Evolutionary conservation across 2,329 filamentous ascomycete genomes (phyloP), one percentile per base, ranked within the genome.

Genomic region (Alternaria brassicae): DNA sequence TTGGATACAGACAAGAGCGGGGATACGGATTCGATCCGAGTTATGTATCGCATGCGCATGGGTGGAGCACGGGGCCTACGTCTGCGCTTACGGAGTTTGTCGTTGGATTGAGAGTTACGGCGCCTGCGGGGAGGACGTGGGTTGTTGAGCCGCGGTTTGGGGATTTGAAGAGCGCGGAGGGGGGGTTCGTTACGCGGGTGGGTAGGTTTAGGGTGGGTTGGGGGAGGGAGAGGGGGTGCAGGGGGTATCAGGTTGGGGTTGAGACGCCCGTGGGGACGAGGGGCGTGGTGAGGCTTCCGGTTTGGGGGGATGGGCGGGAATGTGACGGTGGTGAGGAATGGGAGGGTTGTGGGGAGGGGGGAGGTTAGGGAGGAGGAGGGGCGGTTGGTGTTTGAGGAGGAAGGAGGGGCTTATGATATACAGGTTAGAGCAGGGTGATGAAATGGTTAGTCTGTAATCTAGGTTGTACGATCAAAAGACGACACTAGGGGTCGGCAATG

Each of bases 11-110:
- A 3, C 67, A 67, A 3, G 62, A 64, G 19, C 59, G 71, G 1
- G 75, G 73, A 2, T 79, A 79, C 52, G 69, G 59, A 1, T 67
- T 68, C 44, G 76, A 79, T 44, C 65, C 75, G 0, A 64, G 70
- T 10, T 76, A 76, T 56, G 74, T 76, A 7, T 72, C 66, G n/a
- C 71, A 77, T 37, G 69, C 71, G 4, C 77, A 79, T 56, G 74
- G 76, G 0, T 79, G 77, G 78, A 67, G 65, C 17, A 67, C 72
- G 1, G 77, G 74, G 23, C 67, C 67, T 2, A 68, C 60, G 5
- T 47, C 44, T 8, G 63, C 60, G 34, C 44, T 69, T 3, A 63
- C 51, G 15, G 45, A 53, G 15, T 48, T 28, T 21, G 52, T 69
- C 7, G 67, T 52, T 0, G 67, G 67, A 0, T 9, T 69, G 30